Conservation (phyloP, 2,329 filamentous ascomycete species). For the Aspergillus aculeatus region DNA sequence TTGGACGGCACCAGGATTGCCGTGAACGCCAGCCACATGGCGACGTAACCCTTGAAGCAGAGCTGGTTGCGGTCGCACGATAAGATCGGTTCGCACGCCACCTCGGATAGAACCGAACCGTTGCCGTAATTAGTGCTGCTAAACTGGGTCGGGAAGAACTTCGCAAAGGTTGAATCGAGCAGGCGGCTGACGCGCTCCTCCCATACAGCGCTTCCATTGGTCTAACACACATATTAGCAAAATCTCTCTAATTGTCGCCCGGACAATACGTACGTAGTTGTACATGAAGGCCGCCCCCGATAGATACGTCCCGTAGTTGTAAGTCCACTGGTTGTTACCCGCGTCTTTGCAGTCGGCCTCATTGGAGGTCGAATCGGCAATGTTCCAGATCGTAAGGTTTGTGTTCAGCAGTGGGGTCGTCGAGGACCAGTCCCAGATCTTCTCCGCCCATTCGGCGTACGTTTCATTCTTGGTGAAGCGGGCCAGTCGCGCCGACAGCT, state of each 20-base stretch:
- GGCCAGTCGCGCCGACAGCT: conserved; percentile 63
- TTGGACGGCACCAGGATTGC: conserved; percentile 61
- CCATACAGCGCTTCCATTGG: conserved; percentile 49
- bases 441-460: conserved; percentile 71
- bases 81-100: conserved; percentile 59
- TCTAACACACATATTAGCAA: conserved; percentile 18
- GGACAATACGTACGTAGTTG: conserved; percentile 40
- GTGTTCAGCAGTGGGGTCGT: conserved; percentile 49
- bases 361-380: conserved; percentile 14
- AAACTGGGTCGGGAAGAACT: conserved; percentile 49
- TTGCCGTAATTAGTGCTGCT: conserved; percentile 30
- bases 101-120: conserved; percentile 59
- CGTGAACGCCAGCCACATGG: conserved; percentile 62
- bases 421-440: conserved; percentile 56
- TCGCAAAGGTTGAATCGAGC: conserved; percentile 44
- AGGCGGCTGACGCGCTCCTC: conserved; percentile 54
- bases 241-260: background rate
- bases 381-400: conserved; percentile 39
- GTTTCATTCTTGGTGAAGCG: conserved; percentile 76
- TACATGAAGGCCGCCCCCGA: conserved; percentile 55
- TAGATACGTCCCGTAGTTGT: conserved; percentile 55
- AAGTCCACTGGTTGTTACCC: conserved; percentile 55
- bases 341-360: conserved; percentile 42
- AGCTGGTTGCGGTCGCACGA: conserved; percentile 69
- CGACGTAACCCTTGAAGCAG: conserved; percentile 68